A percentile compares a stretch with the other conserved stretches of the same genome.
Conservation (phyloP, 192 early-diverging fungal species). For the Podila clonocystis region DNA sequence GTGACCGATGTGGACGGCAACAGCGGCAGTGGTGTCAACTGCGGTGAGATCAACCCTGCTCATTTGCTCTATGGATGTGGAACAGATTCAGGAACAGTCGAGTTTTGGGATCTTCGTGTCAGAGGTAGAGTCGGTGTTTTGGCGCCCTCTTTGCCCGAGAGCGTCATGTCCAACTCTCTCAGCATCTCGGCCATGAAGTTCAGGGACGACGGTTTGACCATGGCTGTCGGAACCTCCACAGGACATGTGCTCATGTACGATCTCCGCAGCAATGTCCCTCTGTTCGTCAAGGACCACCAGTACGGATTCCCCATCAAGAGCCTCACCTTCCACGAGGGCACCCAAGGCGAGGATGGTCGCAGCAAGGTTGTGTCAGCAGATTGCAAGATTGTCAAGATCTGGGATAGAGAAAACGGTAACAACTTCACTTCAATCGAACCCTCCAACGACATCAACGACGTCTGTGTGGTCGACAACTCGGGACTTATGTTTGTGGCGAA, state of each 20-base stretch:
- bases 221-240: constrained; percentile 88
- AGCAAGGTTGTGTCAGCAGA: constrained; percentile 90
- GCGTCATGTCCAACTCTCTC: constrained; percentile 34
- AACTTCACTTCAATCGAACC: constrained; percentile 95
- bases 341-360: constrained; percentile 57
- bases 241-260: constrained; percentile 96
- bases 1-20: constrained; percentile 69
- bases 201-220: constrained; percentile 84
- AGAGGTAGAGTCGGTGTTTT: constrained; percentile 79
- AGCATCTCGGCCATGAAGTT: constrained; percentile 78
- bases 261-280: constrained; percentile 84
- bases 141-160: constrained; percentile 59
- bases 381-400: constrained; percentile 92
- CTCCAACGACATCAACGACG: constrained; percentile 92
- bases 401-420: constrained; percentile 86
- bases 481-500: constrained; percentile 92
- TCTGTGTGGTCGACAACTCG: constrained; percentile 80
- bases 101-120: constrained; percentile 96
- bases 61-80: constrained; percentile 95
- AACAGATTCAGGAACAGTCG: constrained; percentile 84
- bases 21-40: constrained; percentile 73
- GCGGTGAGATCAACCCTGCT: constrained; percentile 84
- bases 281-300: constrained; percentile 96
- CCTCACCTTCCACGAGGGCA: constrained; percentile 79
- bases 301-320: constrained; percentile 94